phyloP scores from a whole-genome alignment of 2,329 filamentous ascomycete species.

The Botrytis deweyae region DNA sequence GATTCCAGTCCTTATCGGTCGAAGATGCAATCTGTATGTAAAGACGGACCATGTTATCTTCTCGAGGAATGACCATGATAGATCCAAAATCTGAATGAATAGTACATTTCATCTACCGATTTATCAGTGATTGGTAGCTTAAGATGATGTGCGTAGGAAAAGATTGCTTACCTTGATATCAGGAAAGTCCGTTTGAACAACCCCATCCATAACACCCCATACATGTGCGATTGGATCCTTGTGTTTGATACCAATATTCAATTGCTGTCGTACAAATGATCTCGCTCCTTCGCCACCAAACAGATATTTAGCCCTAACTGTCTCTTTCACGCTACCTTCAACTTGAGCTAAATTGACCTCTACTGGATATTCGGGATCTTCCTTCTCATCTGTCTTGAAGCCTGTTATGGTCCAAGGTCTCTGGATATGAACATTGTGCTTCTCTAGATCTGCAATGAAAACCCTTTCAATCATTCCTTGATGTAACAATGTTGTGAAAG shows the following conservation, averaged over 20 bases:
- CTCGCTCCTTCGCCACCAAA: conserved; percentile 71
- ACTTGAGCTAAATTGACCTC: conserved; percentile 75
- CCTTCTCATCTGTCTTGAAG: conserved; percentile 58
- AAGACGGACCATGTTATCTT: conserved; percentile 66
- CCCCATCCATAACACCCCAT: conserved; percentile 75
- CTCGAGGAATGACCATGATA: conserved; percentile 77
- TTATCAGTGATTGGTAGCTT: conserved; percentile 44
- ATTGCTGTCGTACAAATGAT: conserved; percentile 62
- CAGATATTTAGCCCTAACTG: conserved; percentile 65
- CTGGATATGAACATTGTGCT: conserved; percentile 60
- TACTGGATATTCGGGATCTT: conserved; percentile 69
- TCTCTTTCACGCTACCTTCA: conserved; percentile 72
- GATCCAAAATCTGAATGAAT: conserved; percentile 73
- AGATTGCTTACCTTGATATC: conserved; percentile 69
- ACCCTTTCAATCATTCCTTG: conserved; percentile 71
- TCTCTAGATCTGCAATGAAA: conserved; percentile 64
- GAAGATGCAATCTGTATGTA: conserved; percentile 68
- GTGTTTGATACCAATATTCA: conserved; percentile 69
- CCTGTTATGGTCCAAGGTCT: conserved; percentile 63
- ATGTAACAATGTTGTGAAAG: conserved; percentile 68
- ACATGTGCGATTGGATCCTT: conserved; percentile 70
- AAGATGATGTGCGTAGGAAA: conserved; percentile 40
- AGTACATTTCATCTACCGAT: conserved; percentile 64
- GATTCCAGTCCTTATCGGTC: conserved; percentile 59
- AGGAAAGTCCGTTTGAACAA: conserved; percentile 71